Conservation (phyloP, 116 monocot species). For the Iris pallida region DNA sequence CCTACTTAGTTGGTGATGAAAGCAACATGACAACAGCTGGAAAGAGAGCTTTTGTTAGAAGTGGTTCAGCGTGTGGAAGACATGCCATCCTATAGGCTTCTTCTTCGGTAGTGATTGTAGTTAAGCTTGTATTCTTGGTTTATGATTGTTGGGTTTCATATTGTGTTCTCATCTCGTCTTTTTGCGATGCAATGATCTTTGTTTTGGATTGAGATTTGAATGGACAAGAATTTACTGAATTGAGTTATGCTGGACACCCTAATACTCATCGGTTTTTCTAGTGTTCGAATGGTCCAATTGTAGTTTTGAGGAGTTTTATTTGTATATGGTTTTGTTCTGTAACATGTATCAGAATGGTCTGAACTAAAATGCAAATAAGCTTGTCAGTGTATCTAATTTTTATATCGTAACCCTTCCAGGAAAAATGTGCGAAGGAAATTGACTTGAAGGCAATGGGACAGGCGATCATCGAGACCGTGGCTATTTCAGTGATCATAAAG, state of each 20-base stretch:
- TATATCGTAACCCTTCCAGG: constrained; percentile 26
- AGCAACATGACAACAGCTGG: constrained; percentile 73
- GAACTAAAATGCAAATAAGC: too few relatives aligned
- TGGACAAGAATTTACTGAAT: too few relatives aligned
- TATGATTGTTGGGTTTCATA: background rate
- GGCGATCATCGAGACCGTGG: constrained; percentile 89
- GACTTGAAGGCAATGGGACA: constrained; percentile 96
- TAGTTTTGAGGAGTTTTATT: too few relatives aligned
- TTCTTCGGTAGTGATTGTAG: constrained; percentile 18
- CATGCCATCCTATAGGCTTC: constrained; percentile 82
- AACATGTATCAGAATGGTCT: too few relatives aligned
- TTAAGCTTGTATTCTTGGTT: background rate
- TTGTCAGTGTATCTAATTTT: too few relatives aligned
- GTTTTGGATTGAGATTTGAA: background rate
- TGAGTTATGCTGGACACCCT: too few relatives aligned
- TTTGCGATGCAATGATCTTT: background rate
- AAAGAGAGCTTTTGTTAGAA: constrained; percentile 80
- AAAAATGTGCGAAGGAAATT: constrained; percentile 68
- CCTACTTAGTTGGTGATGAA: constrained; percentile 72
- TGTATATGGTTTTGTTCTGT: too few relatives aligned
- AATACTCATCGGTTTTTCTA: too few relatives aligned
- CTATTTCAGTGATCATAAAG: constrained; percentile 77
- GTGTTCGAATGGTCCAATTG: too few relatives aligned
- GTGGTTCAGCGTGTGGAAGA: constrained; percentile 78
- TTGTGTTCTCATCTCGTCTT: background rate